Conservation (phyloP, 202 grass and related monocot species). For the Eragrostis tef region DNA sequence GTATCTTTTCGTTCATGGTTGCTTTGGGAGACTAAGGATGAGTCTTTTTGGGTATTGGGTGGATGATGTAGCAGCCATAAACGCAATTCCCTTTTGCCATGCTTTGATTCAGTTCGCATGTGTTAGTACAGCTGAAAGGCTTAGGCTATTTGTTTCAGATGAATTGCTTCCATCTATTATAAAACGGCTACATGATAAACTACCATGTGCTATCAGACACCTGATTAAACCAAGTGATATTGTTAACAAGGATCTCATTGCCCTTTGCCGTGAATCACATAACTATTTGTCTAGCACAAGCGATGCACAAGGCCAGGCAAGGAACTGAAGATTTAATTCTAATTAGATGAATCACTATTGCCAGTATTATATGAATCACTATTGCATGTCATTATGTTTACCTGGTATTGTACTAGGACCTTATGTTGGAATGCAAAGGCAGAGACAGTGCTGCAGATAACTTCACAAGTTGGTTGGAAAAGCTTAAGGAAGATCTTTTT, state of each 20-base stretch:
- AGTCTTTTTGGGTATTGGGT: slow-evolving; percentile 60
- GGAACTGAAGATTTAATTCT: neutral
- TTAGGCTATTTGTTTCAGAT: slow-evolving; percentile 64
- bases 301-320: neutral
- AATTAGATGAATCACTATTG: slow-evolving; percentile 8
- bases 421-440: neutral
- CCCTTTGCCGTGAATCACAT: slow-evolving; percentile 63
- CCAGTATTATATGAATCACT: neutral
- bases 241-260: slow-evolving; percentile 44
- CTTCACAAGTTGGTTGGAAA: slow-evolving; percentile 7
- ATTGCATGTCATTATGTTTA: too few species aligned
- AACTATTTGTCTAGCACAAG: slow-evolving; percentile 38
- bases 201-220: slow-evolving; percentile 33
- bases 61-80: slow-evolving; percentile 63
- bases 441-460: neutral
- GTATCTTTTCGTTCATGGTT: slow-evolving; percentile 60
- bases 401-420: neutral
- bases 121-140: slow-evolving; percentile 42
- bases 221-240: slow-evolving; percentile 49
- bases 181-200: slow-evolving; percentile 47
- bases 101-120: slow-evolving; percentile 55
- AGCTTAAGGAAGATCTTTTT: slow-evolving; percentile 18
- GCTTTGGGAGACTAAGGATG: slow-evolving; percentile 55
- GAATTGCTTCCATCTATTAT: slow-evolving; percentile 64
- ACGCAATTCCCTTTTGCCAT: slow-evolving; percentile 56